phyloP scores from a whole-genome alignment of 1,284 basidiomycete genomes.

The Phylloporus sp. region DNA sequence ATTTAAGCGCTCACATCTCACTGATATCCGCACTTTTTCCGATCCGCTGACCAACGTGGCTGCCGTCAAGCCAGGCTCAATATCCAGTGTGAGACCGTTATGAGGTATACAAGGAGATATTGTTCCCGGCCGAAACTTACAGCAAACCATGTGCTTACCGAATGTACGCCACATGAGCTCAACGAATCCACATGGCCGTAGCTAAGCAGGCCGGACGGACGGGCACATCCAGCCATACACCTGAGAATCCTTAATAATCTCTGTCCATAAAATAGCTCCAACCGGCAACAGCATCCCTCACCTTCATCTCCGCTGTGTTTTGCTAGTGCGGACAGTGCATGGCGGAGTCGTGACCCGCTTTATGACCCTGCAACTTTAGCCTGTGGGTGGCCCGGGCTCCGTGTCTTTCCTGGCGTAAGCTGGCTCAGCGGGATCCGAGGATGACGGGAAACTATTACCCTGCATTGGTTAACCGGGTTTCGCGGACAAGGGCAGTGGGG shows the following conservation, averaged over 20 bases:
- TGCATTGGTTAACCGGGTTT: neutral
- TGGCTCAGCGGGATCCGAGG: neutral
- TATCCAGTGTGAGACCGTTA: neutral
- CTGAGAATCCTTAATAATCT: neutral
- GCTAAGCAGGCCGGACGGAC: neutral
- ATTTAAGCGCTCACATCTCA: neutral
- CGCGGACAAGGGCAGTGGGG: neutral
- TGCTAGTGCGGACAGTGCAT: neutral
- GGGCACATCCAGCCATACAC: neutral
- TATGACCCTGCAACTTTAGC: neutral
- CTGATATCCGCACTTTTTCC: constrained; percentile 1
- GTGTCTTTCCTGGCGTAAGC: neutral
- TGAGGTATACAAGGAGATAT: neutral
- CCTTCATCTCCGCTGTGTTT: neutral
- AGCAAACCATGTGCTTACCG: neutral
- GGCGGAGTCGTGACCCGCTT: neutral
- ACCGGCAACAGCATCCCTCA: neutral
- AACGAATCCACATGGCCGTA: neutral
- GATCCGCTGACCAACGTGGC: neutral
- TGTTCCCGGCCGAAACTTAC: neutral
- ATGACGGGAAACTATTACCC: neutral
- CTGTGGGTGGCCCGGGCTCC: neutral
- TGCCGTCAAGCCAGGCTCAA: constrained; percentile 1
- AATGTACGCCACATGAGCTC: neutral
- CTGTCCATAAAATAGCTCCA: neutral